Conservation (phyloP, 2,329 filamentous ascomycete species). For the Escovopsis sp. region DNA sequence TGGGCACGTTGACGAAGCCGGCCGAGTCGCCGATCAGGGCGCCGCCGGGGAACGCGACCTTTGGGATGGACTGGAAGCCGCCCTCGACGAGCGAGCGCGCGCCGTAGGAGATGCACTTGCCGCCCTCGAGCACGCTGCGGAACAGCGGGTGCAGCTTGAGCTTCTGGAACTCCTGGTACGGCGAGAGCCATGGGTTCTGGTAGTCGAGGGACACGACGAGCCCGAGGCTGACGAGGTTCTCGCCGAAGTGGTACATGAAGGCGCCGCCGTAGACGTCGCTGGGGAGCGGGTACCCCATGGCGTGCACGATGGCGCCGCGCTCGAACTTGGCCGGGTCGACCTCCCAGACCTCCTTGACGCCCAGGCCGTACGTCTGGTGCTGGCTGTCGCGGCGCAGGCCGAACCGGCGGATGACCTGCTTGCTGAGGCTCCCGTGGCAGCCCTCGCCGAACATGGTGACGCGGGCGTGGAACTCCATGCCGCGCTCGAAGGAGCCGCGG, state of each 20-base stretch:
- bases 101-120: constrained; percentile 94
- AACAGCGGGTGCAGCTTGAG: constrained; percentile 97
- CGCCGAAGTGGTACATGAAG: constrained; percentile 99
- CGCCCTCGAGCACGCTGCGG: constrained; percentile 73
- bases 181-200: constrained; percentile 88
- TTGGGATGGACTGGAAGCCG: constrained; percentile 94
- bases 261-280: constrained; percentile 87
- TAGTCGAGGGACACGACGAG: constrained; percentile 92
- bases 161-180: constrained; percentile 94
- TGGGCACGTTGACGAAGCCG: constrained; percentile 92
- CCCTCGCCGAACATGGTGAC: constrained; percentile 89
- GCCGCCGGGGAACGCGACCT: constrained; percentile 89
- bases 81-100: constrained; percentile 86
- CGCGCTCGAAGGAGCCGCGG: constrained; percentile 84
- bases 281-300: constrained; percentile 82
- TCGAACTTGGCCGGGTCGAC: constrained; percentile 84
- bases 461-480: constrained; percentile 94
- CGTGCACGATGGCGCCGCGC: constrained; percentile 73
- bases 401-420: constrained; percentile 90
- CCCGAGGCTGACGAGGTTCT: constrained; percentile 87
- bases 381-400: constrained; percentile 79
- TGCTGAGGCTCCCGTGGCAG: constrained; percentile 88
- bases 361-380: constrained; percentile 88
- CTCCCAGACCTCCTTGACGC: constrained; percentile 96
- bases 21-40: constrained; percentile 93